Evolutionary conservation across 2,329 filamentous ascomycete species (phyloP).

Genomic region (Fusarium sp.): DNA sequence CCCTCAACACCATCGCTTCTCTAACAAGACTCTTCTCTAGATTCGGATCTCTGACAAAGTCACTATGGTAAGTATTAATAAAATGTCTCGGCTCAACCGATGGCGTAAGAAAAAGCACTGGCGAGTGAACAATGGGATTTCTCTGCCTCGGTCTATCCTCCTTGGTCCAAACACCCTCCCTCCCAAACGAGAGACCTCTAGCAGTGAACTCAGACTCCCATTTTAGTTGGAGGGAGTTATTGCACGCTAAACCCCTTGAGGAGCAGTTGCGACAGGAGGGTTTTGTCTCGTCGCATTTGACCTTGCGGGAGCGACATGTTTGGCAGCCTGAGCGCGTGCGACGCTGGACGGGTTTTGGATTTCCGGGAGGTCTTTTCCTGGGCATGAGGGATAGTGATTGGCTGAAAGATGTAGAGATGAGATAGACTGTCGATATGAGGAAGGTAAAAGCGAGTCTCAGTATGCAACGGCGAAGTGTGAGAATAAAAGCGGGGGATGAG

Average conservation of each 20-base stretch:
- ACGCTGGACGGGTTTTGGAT: conserved; percentile 26
- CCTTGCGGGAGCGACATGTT: conserved; percentile 41
- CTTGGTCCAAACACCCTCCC: conserved; percentile 48
- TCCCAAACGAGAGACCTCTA: conserved; percentile 45
- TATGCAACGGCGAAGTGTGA: not conserved
- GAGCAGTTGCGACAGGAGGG: conserved; percentile 37
- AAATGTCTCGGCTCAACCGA: conserved; percentile 28
- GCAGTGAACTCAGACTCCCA: conserved; percentile 48
- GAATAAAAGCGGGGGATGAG: conserved; percentile 30
- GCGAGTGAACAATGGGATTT: not conserved
- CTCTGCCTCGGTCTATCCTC: not conserved
- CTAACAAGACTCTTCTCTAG: conserved; percentile 25
- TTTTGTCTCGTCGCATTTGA: conserved; percentile 43
- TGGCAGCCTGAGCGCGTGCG: conserved; percentile 41
- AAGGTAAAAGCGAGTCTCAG: not conserved
- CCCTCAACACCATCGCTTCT: conserved; percentile 21
- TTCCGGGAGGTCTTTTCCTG: conserved; percentile 30
- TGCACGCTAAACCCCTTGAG: conserved; percentile 28
- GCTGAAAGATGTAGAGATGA: not conserved
- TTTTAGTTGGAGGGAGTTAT: conserved; percentile 38
- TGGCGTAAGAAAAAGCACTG: not conserved
- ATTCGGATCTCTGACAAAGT: conserved; percentile 29
- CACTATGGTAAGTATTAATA: conserved; percentile 38
- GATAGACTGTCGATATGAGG: not conserved
- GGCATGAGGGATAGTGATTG: conserved; percentile 22